Percentiles rank a stretch among this genome's conserved stretches.
Conservation (phyloP, 78 protist genomes). For the Dictyostelium intermedium region DNA sequence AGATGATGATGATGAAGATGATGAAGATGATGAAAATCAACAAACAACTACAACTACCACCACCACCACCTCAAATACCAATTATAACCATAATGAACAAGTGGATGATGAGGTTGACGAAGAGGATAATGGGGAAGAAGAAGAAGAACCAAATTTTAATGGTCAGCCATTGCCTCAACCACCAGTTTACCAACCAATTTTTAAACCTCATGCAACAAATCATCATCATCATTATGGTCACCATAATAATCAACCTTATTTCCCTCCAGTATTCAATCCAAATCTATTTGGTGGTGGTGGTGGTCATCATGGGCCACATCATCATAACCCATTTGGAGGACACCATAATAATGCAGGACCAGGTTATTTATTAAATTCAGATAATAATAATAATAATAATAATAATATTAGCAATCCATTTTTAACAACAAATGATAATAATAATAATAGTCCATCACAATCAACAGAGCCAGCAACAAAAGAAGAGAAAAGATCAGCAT, state of each 20-base stretch:
- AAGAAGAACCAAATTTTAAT: not conserved
- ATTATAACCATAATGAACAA: not conserved
- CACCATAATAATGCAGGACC: not conserved
- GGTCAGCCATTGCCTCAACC: not conserved
- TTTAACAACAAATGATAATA: not conserved
- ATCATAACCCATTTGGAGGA: not conserved
- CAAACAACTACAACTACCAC: not conserved
- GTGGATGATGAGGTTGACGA: not conserved
- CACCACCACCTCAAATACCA: not conserved
- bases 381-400: not conserved
- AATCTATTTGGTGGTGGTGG: not conserved
- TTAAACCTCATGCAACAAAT: not conserved
- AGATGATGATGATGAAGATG: not conserved
- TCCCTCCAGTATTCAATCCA: not conserved
- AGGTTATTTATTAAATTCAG: not conserved
- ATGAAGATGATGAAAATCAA: not conserved
- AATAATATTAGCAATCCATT: not conserved
- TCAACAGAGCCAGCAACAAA: not conserved
- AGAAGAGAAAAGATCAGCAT: constrained; percentile 18
- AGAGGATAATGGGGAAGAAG: not conserved
- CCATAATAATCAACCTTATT: not conserved
- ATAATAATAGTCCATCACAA: not conserved
- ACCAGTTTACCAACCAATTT: not conserved
- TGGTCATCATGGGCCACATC: not conserved
- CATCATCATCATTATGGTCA: not conserved